phyloP scores from a whole-genome alignment of 129 eudicot genomes.

The Tanacetum coccineum region DNA sequence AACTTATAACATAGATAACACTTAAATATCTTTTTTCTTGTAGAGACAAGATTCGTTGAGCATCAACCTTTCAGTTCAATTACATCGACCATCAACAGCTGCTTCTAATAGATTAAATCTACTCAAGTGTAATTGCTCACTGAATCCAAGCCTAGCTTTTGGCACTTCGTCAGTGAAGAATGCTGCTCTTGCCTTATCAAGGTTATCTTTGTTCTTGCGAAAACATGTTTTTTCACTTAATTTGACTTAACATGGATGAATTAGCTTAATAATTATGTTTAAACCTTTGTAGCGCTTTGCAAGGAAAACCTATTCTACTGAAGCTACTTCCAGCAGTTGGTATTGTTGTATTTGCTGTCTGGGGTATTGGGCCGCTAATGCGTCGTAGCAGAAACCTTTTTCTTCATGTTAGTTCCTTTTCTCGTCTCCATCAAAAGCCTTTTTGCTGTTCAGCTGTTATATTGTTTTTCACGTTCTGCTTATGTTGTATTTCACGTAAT shows the following conservation, averaged over 20 bases:
- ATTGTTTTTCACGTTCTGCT: not conserved
- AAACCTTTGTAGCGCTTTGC: constrained; percentile 56
- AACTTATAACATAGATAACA: not conserved
- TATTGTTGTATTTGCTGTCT: constrained; percentile 67
- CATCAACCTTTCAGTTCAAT: constrained; percentile 38
- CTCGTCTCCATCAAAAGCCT: not conserved
- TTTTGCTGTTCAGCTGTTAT: not conserved
- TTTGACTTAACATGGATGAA: not conserved
- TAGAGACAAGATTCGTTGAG: constrained; percentile 66
- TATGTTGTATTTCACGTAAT: constrained; percentile 11
- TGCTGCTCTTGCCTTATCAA: constrained; percentile 55
- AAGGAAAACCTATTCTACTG: constrained; percentile 51
- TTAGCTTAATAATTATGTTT: constrained; percentile 6
- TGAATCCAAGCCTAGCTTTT: constrained; percentile 37
- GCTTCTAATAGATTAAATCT: constrained; percentile 35
- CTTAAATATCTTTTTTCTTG: constrained; percentile 21
- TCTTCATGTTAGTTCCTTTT: constrained; percentile 51
- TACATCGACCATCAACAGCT: constrained; percentile 34
- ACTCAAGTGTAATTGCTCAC: constrained; percentile 51
- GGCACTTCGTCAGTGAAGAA: constrained; percentile 47
- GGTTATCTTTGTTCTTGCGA: constrained; percentile 37
- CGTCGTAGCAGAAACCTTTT: constrained; percentile 61
- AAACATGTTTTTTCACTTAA: not conserved
- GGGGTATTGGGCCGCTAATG: constrained; percentile 88
- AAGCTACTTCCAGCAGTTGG: constrained; percentile 82